Conservation (phyloP, 345 rosid genomes). For the Clausena lansium region DNA sequence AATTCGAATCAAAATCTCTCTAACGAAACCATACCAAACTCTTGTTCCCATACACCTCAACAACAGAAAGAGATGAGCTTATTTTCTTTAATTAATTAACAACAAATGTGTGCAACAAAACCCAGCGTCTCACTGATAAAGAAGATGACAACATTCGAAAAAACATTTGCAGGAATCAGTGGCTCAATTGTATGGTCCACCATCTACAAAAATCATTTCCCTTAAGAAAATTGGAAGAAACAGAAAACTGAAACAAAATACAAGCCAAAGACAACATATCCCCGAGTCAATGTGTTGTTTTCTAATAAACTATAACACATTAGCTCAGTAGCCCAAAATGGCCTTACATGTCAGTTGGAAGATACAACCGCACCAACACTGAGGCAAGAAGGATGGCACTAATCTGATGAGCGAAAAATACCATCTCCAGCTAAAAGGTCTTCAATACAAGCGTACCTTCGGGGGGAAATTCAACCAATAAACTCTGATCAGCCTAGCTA, state of each 20-base stretch:
- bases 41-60: too few species aligned
- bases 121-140: too few species aligned
- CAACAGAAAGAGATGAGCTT: too few species aligned
- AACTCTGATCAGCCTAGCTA: slow-evolving; percentile 31
- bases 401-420: background rate
- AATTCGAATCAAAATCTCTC: too few species aligned
- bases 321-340: background rate
- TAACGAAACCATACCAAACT: too few species aligned
- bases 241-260: background rate
- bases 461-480: background rate
- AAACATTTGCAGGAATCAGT: background rate
- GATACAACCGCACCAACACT: slow-evolving; percentile 5
- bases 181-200: background rate
- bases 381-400: background rate
- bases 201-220: background rate
- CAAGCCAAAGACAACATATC: background rate
- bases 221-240: background rate
- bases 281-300: background rate
- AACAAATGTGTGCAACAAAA: too few species aligned
- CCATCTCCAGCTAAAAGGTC: background rate
- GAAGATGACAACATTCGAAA: too few species aligned
- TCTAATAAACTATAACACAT: background rate
- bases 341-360: slow-evolving; percentile 7
- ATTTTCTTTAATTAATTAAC: too few species aligned
- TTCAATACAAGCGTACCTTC: background rate